Conservation (phyloP, 805 yeast genomes). For the Monosporozyma aerobia region DNA sequence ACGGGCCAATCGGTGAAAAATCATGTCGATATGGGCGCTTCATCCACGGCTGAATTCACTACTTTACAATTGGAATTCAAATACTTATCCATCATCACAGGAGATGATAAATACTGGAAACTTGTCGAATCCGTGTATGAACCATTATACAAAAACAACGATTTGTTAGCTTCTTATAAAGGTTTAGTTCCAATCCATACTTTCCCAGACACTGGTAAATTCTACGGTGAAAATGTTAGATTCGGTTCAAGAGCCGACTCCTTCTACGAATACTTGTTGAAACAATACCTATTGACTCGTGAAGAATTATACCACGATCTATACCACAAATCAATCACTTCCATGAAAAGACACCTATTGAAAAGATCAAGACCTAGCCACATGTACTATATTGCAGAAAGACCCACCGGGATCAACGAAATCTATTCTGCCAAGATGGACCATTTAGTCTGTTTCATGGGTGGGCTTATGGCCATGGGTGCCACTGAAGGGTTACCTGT, state of each 20-base stretch:
- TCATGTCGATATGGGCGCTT: slow-evolving; percentile 66
- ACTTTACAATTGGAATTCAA: slow-evolving; percentile 83
- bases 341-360: slow-evolving; percentile 62
- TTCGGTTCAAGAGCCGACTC: slow-evolving; percentile 91
- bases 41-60: slow-evolving; percentile 84
- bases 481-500: slow-evolving; percentile 66
- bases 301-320: slow-evolving; percentile 55
- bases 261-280: slow-evolving; percentile 79
- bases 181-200: slow-evolving; percentile 82
- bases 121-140: slow-evolving; percentile 65
- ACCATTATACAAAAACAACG: slow-evolving; percentile 53
- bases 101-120: slow-evolving; percentile 71
- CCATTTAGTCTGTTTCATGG: slow-evolving; percentile 84
- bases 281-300: slow-evolving; percentile 74
- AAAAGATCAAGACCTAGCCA: slow-evolving; percentile 49
- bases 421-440: slow-evolving; percentile 66
- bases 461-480: slow-evolving; percentile 81
- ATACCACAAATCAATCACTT: slow-evolving; percentile 70
- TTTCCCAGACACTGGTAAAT: slow-evolving; percentile 64
- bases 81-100: slow-evolving; percentile 70
- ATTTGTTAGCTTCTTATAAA: slow-evolving; percentile 30
- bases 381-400: slow-evolving; percentile 68
- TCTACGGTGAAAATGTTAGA: slow-evolving; percentile 56
- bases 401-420: slow-evolving; percentile 57
- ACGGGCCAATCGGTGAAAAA: slow-evolving; percentile 51